Evolutionary conservation across 2,329 filamentous ascomycete species (phyloP).

Genomic region (Lizonia empirigonia): DNA sequence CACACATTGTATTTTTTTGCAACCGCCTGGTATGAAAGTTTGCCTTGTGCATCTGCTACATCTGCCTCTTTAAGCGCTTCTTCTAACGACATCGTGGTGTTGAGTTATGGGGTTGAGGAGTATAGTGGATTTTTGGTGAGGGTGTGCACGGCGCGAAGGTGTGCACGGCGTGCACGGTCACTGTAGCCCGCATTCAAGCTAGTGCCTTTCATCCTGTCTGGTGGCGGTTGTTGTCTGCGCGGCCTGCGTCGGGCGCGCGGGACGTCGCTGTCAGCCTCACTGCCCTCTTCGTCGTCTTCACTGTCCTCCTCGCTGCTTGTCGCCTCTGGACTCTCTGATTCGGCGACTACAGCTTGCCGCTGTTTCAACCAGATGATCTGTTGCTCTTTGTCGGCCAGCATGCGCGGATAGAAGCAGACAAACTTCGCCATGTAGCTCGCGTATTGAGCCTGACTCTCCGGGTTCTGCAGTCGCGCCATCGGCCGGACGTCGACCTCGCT

Average conservation of each 20-base stretch:
- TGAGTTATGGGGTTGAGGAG: too few species aligned
- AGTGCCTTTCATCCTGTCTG: conserved; percentile 13
- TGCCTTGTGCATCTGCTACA: too few species aligned
- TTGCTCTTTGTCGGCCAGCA: conserved; percentile 2
- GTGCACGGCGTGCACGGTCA: too few species aligned
- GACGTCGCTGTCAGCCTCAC: conserved; percentile 9
- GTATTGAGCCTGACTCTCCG: conserved; percentile 20
- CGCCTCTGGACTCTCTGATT: background rate
- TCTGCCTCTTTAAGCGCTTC: too few species aligned
- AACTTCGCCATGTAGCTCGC: conserved; percentile 17
- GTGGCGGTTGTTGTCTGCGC: background rate
- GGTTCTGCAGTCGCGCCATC: conserved; percentile 20
- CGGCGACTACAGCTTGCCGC: too few species aligned
- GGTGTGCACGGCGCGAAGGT: too few species aligned
- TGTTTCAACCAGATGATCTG: background rate
- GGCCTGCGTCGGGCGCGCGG: background rate
- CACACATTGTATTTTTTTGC: too few species aligned
- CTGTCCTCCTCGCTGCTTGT: conserved; percentile 4
- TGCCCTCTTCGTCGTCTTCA: background rate
- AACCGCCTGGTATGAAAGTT: too few species aligned
- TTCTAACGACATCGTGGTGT: too few species aligned
- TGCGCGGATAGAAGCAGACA: conserved; percentile 18
- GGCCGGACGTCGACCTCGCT: background rate
- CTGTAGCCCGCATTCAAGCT: too few species aligned
- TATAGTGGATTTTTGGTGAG: too few species aligned